Evolutionary conservation across 805 yeast genomes (phyloP), one percentile per base, ranked within the genome.

Genomic region (Tetrapisispora taiwanensis): DNA sequence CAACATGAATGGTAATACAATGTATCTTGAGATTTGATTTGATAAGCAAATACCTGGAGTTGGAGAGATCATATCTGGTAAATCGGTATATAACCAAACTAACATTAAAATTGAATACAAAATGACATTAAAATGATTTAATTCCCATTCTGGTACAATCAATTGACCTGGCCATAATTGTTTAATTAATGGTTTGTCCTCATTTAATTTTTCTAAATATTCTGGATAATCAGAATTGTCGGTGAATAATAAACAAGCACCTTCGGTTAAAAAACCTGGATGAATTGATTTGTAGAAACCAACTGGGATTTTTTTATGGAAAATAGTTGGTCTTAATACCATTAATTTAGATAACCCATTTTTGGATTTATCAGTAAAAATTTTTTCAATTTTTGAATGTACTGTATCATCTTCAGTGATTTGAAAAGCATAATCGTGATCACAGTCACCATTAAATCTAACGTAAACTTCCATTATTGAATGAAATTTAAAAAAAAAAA

Each of bases 11-110:
- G 60, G 60, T 14, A 37, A 28, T 22, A 72, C 54, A 2, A 68
- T 19, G 22, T 52, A 47, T 43, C 56, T 65, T 6, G 74, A 65
- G 24, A 78, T 45, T 52, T 78, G 76, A 54, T 79, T 81, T 10
- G 94, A 82, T 45, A 87, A 66, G 51, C 89, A 83, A 46, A 79
- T 73, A 20, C 96, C 96, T 0, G 97, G 97, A 4, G 97, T 90
- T 39, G 97, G 97, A 30, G 89, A 76, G 43, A 87, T 69, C 54
- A 71, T 74, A 58, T 87, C 95, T 1, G 98, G 98, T 60, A 92
- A 72, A 67, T 92, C 97, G 1, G 95, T 80, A 63, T 89, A 92
- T 47, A 92, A 73, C 97, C 98, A 92, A 15, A 67, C 65, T 9
- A 74, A 42, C 53, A 85, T 65, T 3, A 63, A 42, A 1, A 39